A percentile compares a stretch with the other conserved stretches of the same genome.
Evolutionary conservation across 805 yeast species (phyloP).

Genomic region (Starmerella apicola): DNA sequence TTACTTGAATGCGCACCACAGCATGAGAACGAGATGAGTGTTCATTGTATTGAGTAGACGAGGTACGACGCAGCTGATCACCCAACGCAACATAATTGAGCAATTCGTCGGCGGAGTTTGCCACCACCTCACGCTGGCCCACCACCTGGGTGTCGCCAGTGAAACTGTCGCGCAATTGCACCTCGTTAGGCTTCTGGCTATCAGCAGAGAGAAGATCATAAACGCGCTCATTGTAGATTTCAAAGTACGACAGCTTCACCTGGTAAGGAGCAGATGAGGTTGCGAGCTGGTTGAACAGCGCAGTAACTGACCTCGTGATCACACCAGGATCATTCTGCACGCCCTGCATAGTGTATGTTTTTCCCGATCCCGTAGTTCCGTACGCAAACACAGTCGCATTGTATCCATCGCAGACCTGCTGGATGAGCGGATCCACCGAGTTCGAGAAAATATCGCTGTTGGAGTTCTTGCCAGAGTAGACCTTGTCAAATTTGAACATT

Average conservation of each 20-base stretch:
- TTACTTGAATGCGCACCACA: conserved; percentile 56
- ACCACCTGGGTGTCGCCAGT: conserved; percentile 56
- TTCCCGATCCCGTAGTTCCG: conserved; percentile 92
- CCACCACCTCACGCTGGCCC: conserved; percentile 56
- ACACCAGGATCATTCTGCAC: conserved; percentile 49
- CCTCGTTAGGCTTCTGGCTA: conserved; percentile 14
- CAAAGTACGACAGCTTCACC: conserved; percentile 60
- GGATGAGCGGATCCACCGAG: conserved; percentile 42
- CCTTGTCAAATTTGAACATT: conserved; percentile 64
- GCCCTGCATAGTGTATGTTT: conserved; percentile 81
- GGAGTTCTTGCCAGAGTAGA: conserved; percentile 44
- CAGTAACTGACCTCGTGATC: conserved; percentile 52
- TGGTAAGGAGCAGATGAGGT: conserved; percentile 18
- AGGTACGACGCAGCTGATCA: conserved; percentile 62
- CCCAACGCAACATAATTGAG: conserved; percentile 51
- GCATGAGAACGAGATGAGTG: conserved; percentile 90
- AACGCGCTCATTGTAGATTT: conserved; percentile 80
- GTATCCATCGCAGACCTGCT: conserved; percentile 54
- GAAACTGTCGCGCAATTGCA: conserved; percentile 67
- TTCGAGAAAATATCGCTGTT: conserved; percentile 51
- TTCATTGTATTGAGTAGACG: conserved; percentile 80
- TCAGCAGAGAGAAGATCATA: conserved; percentile 47
- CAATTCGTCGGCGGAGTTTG: conserved; percentile 46
- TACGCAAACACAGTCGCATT: conserved; percentile 88
- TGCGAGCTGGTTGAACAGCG: conserved; percentile 35